A percentile compares a stretch with the other conserved stretches of the same genome.
phyloP scores from a whole-genome alignment of 257 asterid species.

The Euphrasia confusa region DNA sequence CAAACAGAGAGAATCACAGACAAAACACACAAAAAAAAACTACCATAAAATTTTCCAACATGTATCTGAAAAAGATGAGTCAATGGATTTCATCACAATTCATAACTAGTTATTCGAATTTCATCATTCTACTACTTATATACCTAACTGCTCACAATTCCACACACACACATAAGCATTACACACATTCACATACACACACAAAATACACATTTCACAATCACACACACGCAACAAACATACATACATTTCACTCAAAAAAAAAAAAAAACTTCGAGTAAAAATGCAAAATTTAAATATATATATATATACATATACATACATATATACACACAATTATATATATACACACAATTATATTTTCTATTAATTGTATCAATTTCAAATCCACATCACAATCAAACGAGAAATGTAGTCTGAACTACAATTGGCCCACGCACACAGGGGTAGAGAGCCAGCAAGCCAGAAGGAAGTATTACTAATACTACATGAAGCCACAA shows the following conservation, averaged over 20 bases:
- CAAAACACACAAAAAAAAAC: neutral
- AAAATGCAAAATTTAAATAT: too few species aligned
- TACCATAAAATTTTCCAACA: too few species aligned
- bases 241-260: neutral
- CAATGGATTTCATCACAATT: too few species aligned
- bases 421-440: slow-evolving; percentile 4
- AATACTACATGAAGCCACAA: neutral
- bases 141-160: too few species aligned
- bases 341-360: neutral
- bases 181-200: neutral
- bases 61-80: too few species aligned
- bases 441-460: neutral
- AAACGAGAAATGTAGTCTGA: neutral
- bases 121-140: too few species aligned
- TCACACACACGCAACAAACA: neutral
- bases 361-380: neutral
- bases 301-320: too few species aligned
- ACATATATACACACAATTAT: neutral
- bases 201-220: neutral
- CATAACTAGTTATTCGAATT: too few species aligned
- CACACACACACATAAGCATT: neutral
- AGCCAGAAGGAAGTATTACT: neutral
- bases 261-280: neutral
- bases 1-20: neutral
- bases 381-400: neutral